These are phyloP conservation scores for Kwoniella europaea DNA, from an alignment of 768 basidiomycete species.

Conservation along the genomic window DNA sequence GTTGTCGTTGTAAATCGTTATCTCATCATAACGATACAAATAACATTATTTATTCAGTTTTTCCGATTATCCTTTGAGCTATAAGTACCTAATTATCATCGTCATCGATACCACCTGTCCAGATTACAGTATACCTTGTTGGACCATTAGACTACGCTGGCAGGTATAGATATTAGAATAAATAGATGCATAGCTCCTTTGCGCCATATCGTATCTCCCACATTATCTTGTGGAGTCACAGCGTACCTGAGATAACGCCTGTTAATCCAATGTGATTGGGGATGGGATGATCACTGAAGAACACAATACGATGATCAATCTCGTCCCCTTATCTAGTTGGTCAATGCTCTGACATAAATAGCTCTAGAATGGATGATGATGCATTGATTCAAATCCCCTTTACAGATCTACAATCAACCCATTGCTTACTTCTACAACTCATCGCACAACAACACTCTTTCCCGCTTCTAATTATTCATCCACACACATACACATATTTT, in stretches of 20 bases:
- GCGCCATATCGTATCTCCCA: too few relatives aligned
- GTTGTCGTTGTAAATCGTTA: not conserved
- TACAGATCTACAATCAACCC: too few relatives aligned
- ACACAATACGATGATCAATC: too few relatives aligned
- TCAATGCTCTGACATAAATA: not conserved
- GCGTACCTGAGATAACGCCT: too few relatives aligned
- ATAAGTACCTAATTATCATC: not conserved
- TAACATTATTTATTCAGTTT: not conserved
- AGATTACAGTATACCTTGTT: not conserved
- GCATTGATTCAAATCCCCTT: not conserved
- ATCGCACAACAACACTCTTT: too few relatives aligned
- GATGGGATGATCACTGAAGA: too few relatives aligned
- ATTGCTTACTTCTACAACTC: too few relatives aligned
- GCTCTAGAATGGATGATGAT: not conserved
- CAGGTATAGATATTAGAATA: not conserved
- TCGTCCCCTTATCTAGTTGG: not conserved
- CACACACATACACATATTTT: too few relatives aligned
- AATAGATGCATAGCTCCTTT: not conserved
- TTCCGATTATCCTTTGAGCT: not conserved
- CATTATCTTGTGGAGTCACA: too few relatives aligned
- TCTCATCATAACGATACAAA: slow-evolving; percentile 2
- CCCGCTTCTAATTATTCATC: too few relatives aligned
- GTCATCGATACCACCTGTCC: not conserved
- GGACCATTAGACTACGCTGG: not conserved
- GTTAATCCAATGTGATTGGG: too few relatives aligned